Evolutionary conservation across 1,139 yeast species (phyloP).

Genomic region (Scheffersomyces parashehatae): DNA sequence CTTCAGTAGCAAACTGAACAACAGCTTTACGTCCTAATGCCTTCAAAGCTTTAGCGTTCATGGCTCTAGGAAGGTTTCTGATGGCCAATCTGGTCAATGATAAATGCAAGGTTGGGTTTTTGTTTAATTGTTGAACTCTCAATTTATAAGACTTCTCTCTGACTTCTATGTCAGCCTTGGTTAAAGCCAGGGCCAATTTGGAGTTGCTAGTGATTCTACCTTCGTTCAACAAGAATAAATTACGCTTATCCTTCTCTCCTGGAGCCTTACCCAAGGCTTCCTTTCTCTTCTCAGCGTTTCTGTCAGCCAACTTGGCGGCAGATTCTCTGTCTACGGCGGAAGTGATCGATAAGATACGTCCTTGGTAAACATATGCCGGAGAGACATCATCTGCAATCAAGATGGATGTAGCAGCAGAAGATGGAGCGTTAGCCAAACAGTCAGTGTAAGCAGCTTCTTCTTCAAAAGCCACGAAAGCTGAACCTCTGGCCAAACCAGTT

Average conservation of each 20-base stretch:
- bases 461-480: slow-evolving; percentile 89
- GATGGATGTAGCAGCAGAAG: slow-evolving; percentile 71
- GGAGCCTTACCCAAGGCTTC: slow-evolving; percentile 80
- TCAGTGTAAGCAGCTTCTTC: slow-evolving; percentile 60
- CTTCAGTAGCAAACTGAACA: slow-evolving; percentile 94
- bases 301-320: slow-evolving; percentile 76
- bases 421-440: slow-evolving; percentile 80
- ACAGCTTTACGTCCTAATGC: slow-evolving; percentile 94
- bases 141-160: slow-evolving; percentile 85
- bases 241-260: slow-evolving; percentile 79
- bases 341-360: slow-evolving; percentile 80
- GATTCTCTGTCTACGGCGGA: slow-evolving; percentile 86
- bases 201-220: slow-evolving; percentile 87
- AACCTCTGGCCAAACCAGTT: slow-evolving; percentile 87
- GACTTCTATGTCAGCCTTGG: slow-evolving; percentile 76
- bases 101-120: slow-evolving; percentile 86
- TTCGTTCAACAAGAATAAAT: slow-evolving; percentile 83
- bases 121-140: slow-evolving; percentile 86
- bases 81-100: slow-evolving; percentile 93
- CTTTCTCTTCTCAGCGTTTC: slow-evolving; percentile 70
- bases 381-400: slow-evolving; percentile 90
- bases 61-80: slow-evolving; percentile 88
- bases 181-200: slow-evolving; percentile 68
- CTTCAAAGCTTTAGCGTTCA: slow-evolving; percentile 85
- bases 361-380: slow-evolving; percentile 87